These are phyloP conservation scores for Solanum arcanum DNA, from an alignment of 257 asterid genomes.

Conservation along the genomic window DNA sequence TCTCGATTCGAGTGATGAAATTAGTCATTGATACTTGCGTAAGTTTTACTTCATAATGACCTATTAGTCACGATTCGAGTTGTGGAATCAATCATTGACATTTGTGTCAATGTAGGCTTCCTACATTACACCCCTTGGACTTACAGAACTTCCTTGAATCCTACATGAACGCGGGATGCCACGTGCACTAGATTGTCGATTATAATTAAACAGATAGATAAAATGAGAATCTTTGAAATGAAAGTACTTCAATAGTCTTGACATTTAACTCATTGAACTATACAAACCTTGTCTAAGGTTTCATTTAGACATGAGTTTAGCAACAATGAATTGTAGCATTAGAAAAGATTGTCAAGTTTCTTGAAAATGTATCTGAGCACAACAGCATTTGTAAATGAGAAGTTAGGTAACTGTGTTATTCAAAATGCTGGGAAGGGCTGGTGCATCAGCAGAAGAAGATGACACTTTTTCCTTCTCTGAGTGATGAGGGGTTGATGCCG, in stretches of 20 bases:
- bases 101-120: background rate
- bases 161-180: fast-evolving
- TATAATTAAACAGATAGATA: background rate
- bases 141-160: fast-evolving
- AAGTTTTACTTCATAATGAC: too few relatives aligned
- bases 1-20: too few relatives aligned
- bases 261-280: background rate
- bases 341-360: background rate
- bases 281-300: background rate
- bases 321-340: background rate
- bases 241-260: background rate
- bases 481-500: background rate
- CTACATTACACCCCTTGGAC: too few relatives aligned
- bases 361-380: background rate
- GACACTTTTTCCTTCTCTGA: slow-evolving; percentile 1
- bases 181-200: background rate
- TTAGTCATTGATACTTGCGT: too few relatives aligned
- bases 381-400: background rate
- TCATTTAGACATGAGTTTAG: background rate
- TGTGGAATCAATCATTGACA: background rate
- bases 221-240: background rate
- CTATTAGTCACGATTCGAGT: background rate
- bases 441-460: background rate
- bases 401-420: slow-evolving; percentile 12
- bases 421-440: background rate